Base-by-base conservation (phyloP, 1,139 yeast species). In the Nakaseomyces kungkrabaensis region DNA sequence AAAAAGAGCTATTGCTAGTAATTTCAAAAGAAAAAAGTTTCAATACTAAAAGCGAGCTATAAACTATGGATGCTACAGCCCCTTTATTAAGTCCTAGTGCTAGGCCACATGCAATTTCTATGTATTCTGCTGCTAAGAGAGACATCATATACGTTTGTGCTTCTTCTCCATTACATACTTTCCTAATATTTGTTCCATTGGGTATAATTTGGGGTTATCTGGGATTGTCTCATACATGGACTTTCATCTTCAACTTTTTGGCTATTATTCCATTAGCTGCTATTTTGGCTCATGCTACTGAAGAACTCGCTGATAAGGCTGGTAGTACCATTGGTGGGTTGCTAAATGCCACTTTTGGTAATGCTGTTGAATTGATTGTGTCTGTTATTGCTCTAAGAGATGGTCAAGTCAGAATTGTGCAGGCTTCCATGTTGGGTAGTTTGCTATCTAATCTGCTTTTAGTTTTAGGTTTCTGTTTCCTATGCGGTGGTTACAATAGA, bases 401-500 rank as follows among this genome's bases (percentile, higher is more conserved):
- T 43, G 88, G 89, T 58, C 96, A 92, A 69, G 81, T 92, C 49
- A 77, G 96, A 57, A 90, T 92, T 61, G 98, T 94, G 42, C 96
- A 92, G 69, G 96, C 97, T 2, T 85, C 95, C 34, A 92, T 92
- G 97, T 76, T 92, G 53, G 98, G 98, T 34, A 85, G 95, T 50
- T 85, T 92, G 55, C 74, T 92, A 52, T 86, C 96, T 48, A 92
- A 92, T 68, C 71, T 89, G 60, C 72, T 92, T 54, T 75, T 94
- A 53, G 98, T 92, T 5, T 75, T 92, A 54, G 98, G 98, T n/a
- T 85, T 95, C 68, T 89, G 97, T 64, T 94, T 92, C 65, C 71
- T 92, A 33, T 92, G 89, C 47, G 98, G 98, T 50, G 98, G 98
- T 13, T 75, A 82, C 64, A 84, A 86, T 57, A 78, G 94, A 54